A percentile compares a stretch with the other conserved stretches of the same genome.
phyloP scores from a whole-genome alignment of 108 stramenopile species.

The Skeletonema menzelii region DNA sequence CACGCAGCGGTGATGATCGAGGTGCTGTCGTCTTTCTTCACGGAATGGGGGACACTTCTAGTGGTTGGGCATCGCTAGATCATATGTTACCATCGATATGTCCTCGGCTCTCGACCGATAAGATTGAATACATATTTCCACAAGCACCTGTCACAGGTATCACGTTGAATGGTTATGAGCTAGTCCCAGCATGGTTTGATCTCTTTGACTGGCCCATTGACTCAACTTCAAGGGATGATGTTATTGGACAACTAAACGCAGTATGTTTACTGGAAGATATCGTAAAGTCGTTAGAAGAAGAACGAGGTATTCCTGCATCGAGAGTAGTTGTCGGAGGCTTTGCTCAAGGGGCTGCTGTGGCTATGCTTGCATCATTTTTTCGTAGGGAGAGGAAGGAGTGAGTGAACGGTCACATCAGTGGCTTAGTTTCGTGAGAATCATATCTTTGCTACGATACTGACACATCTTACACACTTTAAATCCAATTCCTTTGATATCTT shows the following conservation, averaged over 20 bases:
- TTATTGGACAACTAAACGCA: constrained; percentile 35
- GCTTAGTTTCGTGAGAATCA: too few relatives aligned
- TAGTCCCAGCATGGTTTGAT: constrained; percentile 84
- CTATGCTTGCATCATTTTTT: constrained; percentile 60
- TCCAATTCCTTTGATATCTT: background rate
- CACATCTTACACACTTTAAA: background rate
- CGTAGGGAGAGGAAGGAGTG: background rate
- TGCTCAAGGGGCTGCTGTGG: constrained; percentile 72
- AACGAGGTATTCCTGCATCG: constrained; percentile 47
- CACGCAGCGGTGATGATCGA: background rate
- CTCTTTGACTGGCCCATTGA: constrained; percentile 75
- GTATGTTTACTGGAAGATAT: constrained; percentile 42
- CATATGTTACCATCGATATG: constrained; percentile 44
- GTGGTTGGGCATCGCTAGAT: constrained; percentile 60
- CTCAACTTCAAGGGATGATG: constrained; percentile 59
- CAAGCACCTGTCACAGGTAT: constrained; percentile 69
- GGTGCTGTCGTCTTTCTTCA: constrained; percentile 68
- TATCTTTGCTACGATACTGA: background rate
- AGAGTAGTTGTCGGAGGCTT: constrained; percentile 79
- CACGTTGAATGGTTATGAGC: constrained; percentile 67
- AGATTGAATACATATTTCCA: constrained; percentile 65
- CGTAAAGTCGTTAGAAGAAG: constrained; percentile 26
- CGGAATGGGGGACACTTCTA: constrained; percentile 69
- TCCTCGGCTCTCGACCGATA: constrained; percentile 38
- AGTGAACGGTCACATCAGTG: too few relatives aligned